phyloP scores from a whole-genome alignment of 768 basidiomycete genomes.

The Pisolithus sp. region DNA sequence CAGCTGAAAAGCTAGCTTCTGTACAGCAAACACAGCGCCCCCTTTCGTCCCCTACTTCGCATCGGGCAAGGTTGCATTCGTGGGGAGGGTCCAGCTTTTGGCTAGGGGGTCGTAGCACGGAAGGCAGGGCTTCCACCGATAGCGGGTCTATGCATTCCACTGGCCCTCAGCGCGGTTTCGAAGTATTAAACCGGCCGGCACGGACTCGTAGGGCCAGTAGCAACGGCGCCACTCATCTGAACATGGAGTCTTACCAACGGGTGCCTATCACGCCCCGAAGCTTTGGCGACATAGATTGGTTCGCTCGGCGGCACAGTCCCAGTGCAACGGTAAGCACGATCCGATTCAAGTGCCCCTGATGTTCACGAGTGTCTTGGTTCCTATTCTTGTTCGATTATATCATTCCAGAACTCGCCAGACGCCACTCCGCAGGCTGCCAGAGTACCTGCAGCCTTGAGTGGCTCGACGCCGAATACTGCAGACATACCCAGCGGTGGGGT shows the following conservation, averaged over 20 bases:
- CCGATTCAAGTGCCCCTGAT: constrained; percentile 8
- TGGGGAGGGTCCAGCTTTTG: constrained; percentile 35
- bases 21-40: constrained; percentile 26
- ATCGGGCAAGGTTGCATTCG: constrained; percentile 29
- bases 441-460: constrained; percentile 29
- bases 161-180: constrained; percentile 35
- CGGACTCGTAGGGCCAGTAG: constrained; percentile 48
- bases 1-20: constrained; percentile 36
- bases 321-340: constrained; percentile 55
- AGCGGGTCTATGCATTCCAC: constrained; percentile 31
- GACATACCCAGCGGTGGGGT: constrained; percentile 41
- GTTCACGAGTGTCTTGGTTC: constrained; percentile 14
- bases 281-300: constrained; percentile 73
- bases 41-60: constrained; percentile 26
- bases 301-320: constrained; percentile 64
- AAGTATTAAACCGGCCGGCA: constrained; percentile 44
- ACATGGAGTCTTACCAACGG: constrained; percentile 42
- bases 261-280: constrained; percentile 42
- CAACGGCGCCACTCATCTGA: constrained; percentile 34
- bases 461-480: constrained; percentile 46
- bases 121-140: constrained; percentile 35
- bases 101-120: constrained; percentile 28
- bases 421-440: constrained; percentile 52
- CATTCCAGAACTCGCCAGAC: constrained; percentile 62
- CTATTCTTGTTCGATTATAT: constrained; percentile 1